Evolutionary conservation across 2,329 filamentous ascomycete genomes (phyloP).

Genomic region (Nothophaeocryptopus gaeumannii): DNA sequence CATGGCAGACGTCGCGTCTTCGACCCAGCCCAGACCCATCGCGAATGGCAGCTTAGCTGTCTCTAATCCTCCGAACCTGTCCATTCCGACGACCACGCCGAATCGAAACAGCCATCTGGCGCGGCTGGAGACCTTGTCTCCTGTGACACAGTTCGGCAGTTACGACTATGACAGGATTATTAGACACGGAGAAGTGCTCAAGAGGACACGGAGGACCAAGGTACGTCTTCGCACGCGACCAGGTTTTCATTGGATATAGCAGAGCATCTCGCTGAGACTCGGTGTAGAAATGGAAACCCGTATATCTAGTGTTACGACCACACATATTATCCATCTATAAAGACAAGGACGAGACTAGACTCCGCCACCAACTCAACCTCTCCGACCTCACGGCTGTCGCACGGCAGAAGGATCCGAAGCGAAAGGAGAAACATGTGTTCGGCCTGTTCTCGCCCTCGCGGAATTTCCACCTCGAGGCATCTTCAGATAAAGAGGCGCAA

Average conservation of each 20-base stretch:
- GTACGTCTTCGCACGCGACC: slow-evolving; percentile 43
- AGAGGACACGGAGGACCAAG: slow-evolving; percentile 92
- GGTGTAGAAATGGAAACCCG: slow-evolving; percentile 78
- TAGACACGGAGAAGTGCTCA: slow-evolving; percentile 81
- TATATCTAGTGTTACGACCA: slow-evolving; percentile 85
- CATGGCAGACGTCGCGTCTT: slow-evolving; percentile 27
- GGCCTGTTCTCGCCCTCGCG: slow-evolving; percentile 86
- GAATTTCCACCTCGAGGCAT: slow-evolving; percentile 86
- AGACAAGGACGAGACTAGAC: slow-evolving; percentile 81
- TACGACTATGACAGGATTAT: slow-evolving; percentile 94
- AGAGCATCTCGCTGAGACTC: slow-evolving; percentile 23
- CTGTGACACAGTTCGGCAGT: slow-evolving; percentile 90
- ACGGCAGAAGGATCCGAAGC: slow-evolving; percentile 82
- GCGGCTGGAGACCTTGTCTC: slow-evolving; percentile 65
- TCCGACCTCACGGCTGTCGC: slow-evolving; percentile 90
- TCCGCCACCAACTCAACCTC: slow-evolving; percentile 82
- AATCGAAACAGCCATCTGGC: slow-evolving; percentile 1
- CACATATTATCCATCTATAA: slow-evolving; percentile 92
- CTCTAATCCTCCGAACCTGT: too few species aligned
- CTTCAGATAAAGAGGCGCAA: slow-evolving; percentile 69
- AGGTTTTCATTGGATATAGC: neutral
- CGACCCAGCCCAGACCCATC: too few species aligned
- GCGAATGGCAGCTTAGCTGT: too few species aligned
- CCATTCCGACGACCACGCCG: neutral
- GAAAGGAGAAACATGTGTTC: slow-evolving; percentile 82